Evolutionary conservation across 2,329 filamentous ascomycete genomes (phyloP).

Genomic region (Aureobasidium sp.): DNA sequence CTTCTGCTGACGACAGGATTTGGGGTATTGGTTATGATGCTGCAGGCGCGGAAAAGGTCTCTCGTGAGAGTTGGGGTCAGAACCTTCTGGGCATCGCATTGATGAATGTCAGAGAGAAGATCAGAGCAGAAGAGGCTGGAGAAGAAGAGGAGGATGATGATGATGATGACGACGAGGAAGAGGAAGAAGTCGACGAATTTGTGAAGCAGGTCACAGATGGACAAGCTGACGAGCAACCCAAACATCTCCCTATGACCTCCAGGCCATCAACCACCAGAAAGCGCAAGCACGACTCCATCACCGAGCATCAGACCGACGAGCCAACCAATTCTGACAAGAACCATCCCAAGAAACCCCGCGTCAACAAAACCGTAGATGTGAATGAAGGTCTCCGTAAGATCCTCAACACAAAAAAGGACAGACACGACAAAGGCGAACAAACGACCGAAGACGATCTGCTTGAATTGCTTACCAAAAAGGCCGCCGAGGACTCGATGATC

Average conservation of each 20-base stretch:
- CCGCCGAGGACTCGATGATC: not conserved
- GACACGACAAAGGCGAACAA: not conserved
- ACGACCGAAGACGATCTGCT: not conserved
- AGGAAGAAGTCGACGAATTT: not conserved
- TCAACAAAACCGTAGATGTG: not conserved
- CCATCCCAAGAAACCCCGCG: not conserved
- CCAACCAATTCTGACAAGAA: not conserved
- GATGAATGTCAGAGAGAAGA: conserved; percentile 47
- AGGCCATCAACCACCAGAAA: not conserved
- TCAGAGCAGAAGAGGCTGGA: conserved; percentile 35
- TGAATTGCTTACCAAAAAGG: not conserved
- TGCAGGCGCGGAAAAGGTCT: conserved; percentile 37
- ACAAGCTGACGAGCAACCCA: not conserved
- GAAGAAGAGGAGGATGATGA: not conserved
- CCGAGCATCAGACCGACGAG: not conserved
- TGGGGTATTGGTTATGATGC: conserved; percentile 59
- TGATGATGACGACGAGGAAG: not conserved
- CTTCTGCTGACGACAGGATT: conserved; percentile 48
- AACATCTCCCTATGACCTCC: not conserved
- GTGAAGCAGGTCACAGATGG: not conserved
- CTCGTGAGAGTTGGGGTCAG: conserved; percentile 49
- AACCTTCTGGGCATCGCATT: conserved; percentile 58
- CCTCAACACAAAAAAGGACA: not conserved
- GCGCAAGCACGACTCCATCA: not conserved
- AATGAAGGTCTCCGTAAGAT: not conserved